Percentiles rank a stretch among this genome's conserved stretches.
These are phyloP conservation scores for Flammula alnicola DNA, from an alignment of 1,284 basidiomycete species.

Conservation along the genomic window DNA sequence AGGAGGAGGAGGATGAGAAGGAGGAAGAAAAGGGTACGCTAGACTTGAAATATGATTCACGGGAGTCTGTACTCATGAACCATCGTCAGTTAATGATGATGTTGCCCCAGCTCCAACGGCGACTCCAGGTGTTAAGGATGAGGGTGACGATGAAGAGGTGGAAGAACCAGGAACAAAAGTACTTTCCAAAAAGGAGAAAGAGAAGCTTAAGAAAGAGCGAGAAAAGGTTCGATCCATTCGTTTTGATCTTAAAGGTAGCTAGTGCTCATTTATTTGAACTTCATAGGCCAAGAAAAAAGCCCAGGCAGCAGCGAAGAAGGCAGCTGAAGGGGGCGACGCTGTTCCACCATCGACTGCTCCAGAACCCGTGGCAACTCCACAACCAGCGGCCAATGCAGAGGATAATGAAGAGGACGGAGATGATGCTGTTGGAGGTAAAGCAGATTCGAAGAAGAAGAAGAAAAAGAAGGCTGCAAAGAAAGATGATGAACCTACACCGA, in stretches of 20 bases:
- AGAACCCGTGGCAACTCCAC: constrained; percentile 31
- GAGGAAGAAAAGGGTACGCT: constrained; percentile 23
- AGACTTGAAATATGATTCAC: background rate
- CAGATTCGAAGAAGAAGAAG: constrained; percentile 80
- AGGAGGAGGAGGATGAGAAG: constrained; percentile 40
- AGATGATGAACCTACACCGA: constrained; percentile 59
- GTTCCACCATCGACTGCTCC: constrained; percentile 27
- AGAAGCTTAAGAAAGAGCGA: constrained; percentile 91
- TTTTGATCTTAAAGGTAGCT: background rate
- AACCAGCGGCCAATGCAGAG: constrained; percentile 34
- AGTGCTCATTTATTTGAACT: constrained; percentile 9
- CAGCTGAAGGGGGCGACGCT: constrained; percentile 39
- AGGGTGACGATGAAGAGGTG: constrained; percentile 47
- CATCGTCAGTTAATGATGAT: constrained; percentile 23
- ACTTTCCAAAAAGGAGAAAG: constrained; percentile 91
- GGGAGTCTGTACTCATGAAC: constrained; percentile 8
- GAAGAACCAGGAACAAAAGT: constrained; percentile 62
- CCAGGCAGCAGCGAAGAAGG: constrained; percentile 88
- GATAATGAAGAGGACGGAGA: constrained; percentile 53
- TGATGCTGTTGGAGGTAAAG: constrained; percentile 62
- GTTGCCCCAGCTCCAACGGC: constrained; percentile 28
- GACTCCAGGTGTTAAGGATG: constrained; percentile 33
- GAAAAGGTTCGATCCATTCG: constrained; percentile 70
- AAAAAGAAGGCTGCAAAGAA: constrained; percentile 79
- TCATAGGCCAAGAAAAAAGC: constrained; percentile 92